These are phyloP conservation scores for Phylloporus sp. DNA, from an alignment of 768 basidiomycete genomes.

Conservation along the genomic window DNA sequence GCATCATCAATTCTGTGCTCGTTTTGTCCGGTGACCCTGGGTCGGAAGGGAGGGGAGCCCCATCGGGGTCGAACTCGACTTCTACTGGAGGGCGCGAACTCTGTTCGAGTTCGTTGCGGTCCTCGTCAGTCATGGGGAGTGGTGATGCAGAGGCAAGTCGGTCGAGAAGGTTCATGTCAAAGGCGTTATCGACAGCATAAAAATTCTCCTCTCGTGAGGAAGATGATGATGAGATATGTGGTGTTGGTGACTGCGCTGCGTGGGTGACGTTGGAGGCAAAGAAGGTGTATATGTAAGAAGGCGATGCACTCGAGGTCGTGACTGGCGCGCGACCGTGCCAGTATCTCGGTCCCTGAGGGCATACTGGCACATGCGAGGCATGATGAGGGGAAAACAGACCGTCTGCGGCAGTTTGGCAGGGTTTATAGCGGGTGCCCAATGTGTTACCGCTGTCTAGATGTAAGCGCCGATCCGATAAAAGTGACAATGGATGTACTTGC, in stretches of 20 bases:
- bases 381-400: slow-evolving; percentile 32
- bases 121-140: slow-evolving; percentile 33
- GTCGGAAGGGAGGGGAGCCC: slow-evolving; percentile 33
- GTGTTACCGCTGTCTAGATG: slow-evolving; percentile 51
- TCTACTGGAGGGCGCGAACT: slow-evolving; percentile 13
- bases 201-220: slow-evolving; percentile 17
- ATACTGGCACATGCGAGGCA: slow-evolving; percentile 21
- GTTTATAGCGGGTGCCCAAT: slow-evolving; percentile 57
- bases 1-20: slow-evolving; percentile 35
- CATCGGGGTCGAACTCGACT: slow-evolving; percentile 40
- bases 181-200: slow-evolving; percentile 21
- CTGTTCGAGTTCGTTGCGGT: slow-evolving; percentile 16
- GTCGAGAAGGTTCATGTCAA: slow-evolving; percentile 39
- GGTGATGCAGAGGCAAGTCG: slow-evolving; percentile 36
- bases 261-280: slow-evolving; percentile 42
- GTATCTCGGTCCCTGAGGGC: slow-evolving; percentile 40
- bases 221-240: neutral
- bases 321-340: slow-evolving; percentile 32
- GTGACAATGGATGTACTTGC: slow-evolving; percentile 27
- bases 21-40: slow-evolving; percentile 43
- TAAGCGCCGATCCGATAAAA: slow-evolving; percentile 11
- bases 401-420: slow-evolving; percentile 53
- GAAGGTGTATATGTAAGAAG: slow-evolving; percentile 40
- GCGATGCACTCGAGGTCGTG: slow-evolving; percentile 13
- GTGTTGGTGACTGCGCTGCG: slow-evolving; percentile 18